A percentile compares a stretch with the other conserved stretches of the same genome.
These are phyloP conservation scores for Ramalina intermedia DNA, from an alignment of 495 filamentous ascomycete species.

Conservation along the genomic window DNA sequence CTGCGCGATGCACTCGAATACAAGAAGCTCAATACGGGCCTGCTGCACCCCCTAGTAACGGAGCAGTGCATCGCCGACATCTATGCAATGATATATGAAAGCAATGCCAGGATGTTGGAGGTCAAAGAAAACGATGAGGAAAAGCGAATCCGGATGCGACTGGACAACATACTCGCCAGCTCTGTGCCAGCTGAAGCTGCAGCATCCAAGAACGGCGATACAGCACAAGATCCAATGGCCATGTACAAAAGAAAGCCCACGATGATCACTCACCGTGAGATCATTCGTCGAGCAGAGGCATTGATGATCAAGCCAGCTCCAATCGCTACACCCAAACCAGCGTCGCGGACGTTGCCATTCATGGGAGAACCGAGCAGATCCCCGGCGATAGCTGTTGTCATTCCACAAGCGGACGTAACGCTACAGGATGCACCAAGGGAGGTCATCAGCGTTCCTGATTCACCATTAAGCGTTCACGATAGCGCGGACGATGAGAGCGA, in stretches of 20 bases:
- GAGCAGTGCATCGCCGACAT: slow-evolving; percentile 84
- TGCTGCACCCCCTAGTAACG: slow-evolving; percentile 73
- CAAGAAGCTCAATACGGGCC: slow-evolving; percentile 78
- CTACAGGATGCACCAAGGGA: slow-evolving; percentile 25
- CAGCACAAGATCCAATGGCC: slow-evolving; percentile 10
- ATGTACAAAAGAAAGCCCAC: slow-evolving; percentile 6
- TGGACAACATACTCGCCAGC: slow-evolving; percentile 40
- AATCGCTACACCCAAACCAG: slow-evolving; percentile 21
- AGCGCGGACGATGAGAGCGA: slow-evolving; percentile 73
- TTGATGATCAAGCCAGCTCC: slow-evolving; percentile 27
- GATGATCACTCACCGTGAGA: slow-evolving; percentile 29
- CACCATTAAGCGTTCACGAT: slow-evolving; percentile 43
- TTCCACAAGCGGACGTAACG: slow-evolving; percentile 18
- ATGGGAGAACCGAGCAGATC: not conserved
- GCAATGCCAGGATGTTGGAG: slow-evolving; percentile 32
- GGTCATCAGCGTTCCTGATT: slow-evolving; percentile 33
- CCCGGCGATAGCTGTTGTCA: slow-evolving; percentile 21
- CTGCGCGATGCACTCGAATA: slow-evolving; percentile 74
- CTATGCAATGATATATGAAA: slow-evolving; percentile 65
- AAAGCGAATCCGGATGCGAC: slow-evolving; percentile 41
- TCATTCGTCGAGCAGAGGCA: slow-evolving; percentile 47
- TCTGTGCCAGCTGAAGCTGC: slow-evolving; percentile 3
- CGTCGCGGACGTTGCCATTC: slow-evolving; percentile 1
- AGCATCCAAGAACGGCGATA: slow-evolving; percentile 8
- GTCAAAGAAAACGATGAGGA: slow-evolving; percentile 35